phyloP scores from a whole-genome alignment of 1,139 yeast genomes.

The Pichia sp. region DNA sequence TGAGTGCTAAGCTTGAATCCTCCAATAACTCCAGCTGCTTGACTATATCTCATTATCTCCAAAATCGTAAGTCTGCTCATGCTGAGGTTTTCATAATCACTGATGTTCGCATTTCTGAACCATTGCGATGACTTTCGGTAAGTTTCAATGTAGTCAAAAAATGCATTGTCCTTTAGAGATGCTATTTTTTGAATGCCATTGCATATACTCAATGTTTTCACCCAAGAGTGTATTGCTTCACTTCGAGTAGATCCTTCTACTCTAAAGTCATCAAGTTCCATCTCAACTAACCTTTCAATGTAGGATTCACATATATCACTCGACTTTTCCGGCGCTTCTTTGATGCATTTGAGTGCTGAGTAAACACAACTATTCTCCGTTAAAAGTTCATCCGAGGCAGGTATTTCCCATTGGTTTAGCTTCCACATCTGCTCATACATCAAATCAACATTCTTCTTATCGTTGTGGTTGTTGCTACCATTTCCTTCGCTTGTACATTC shows the following conservation, averaged over 20 bases:
- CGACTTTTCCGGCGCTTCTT: conserved; percentile 27
- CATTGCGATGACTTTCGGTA: conserved; percentile 24
- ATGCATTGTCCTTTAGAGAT: background rate
- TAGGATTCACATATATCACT: conserved; percentile 19
- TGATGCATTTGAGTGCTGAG: conserved; percentile 36
- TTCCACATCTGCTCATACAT: conserved; percentile 60
- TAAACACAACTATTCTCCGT: conserved; percentile 41
- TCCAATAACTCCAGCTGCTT: background rate
- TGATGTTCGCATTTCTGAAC: conserved; percentile 33
- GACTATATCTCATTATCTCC: conserved; percentile 23
- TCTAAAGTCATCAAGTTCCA: conserved; percentile 2
- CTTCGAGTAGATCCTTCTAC: conserved; percentile 1
- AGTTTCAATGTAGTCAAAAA: conserved; percentile 10
- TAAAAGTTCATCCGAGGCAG: conserved; percentile 31
- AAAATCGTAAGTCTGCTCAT: conserved; percentile 34
- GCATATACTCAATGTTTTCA: conserved; percentile 34
- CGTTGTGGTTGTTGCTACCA: conserved; percentile 1
- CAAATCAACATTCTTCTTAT: conserved; percentile 7
- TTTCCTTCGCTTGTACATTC: conserved; percentile 12
- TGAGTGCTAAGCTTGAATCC: background rate
- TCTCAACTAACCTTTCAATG: conserved; percentile 18
- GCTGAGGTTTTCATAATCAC: conserved; percentile 35
- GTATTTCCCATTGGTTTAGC: conserved; percentile 62
- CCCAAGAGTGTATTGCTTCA: conserved; percentile 26
- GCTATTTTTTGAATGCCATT: conserved; percentile 23